These are phyloP conservation scores for Pseudozyma tsukubaensis DNA, from an alignment of 1,284 basidiomycete genomes.

Conservation along the genomic window DNA sequence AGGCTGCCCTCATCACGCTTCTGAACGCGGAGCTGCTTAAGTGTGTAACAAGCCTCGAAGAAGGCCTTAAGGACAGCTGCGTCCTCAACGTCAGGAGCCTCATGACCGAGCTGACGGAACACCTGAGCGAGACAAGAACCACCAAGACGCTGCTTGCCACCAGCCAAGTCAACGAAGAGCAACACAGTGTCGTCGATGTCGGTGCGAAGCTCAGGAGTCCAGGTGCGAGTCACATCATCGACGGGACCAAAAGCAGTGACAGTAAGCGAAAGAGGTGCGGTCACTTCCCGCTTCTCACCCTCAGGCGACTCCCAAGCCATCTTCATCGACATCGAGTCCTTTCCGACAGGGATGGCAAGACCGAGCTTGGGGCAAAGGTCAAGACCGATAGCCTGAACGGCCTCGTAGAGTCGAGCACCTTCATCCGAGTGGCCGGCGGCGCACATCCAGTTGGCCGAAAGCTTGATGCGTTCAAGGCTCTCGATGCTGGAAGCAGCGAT, in stretches of 20 bases:
- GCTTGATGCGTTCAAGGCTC: conserved; percentile 81
- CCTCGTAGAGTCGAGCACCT: conserved; percentile 89
- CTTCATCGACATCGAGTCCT: conserved; percentile 99
- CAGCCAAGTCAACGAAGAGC: conserved; percentile 89
- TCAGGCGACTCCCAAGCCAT: conserved; percentile 84
- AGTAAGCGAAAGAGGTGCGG: conserved; percentile 88
- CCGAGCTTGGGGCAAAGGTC: conserved; percentile 95
- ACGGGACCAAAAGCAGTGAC: conserved; percentile 95
- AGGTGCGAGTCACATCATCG: conserved; percentile 81
- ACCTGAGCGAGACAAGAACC: conserved; percentile 96
- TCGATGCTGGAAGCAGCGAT: conserved; percentile 84
- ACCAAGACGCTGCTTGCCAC: conserved; percentile 85
- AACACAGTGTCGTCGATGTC: conserved; percentile 75
- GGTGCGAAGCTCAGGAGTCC: conserved; percentile 86
- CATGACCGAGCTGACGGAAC: conserved; percentile 89
- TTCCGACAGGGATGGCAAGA: conserved; percentile 94
- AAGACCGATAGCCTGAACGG: conserved; percentile 90
- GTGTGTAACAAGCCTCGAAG: conserved; percentile 79
- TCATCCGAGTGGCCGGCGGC: conserved; percentile 91
- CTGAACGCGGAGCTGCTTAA: conserved; percentile 72
- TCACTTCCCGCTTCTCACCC: conserved; percentile 81
- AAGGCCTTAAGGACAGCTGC: conserved; percentile 82
- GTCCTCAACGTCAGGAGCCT: conserved; percentile 88
- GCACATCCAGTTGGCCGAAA: conserved; percentile 99
- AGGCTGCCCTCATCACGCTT: conserved; percentile 73